phyloP scores from a whole-genome alignment of 306 rosid species.

The Cercis canadensis region DNA sequence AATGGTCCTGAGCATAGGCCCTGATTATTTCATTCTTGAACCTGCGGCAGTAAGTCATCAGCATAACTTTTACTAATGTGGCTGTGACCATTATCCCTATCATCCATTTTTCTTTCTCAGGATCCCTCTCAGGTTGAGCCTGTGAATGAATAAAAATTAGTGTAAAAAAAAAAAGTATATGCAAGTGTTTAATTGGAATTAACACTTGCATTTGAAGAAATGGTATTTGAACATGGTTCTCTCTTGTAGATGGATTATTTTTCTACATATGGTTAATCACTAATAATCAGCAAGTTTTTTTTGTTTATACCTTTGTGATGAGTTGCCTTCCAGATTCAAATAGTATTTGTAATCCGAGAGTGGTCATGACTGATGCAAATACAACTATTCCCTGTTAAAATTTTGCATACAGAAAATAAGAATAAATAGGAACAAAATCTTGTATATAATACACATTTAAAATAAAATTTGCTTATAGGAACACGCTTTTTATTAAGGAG shows the following conservation, averaged over 20 bases:
- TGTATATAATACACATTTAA: no score
- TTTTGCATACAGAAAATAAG: conserved; percentile 6
- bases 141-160: conserved; percentile 31
- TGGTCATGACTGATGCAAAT: conserved; percentile 91
- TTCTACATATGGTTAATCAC: no score
- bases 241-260: no score
- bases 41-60: conserved; percentile 79
- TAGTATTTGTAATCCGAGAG: conserved; percentile 88
- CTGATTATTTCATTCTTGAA: conserved; percentile 81
- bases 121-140: conserved; percentile 72
- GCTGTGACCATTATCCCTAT: conserved; percentile 84
- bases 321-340: conserved; percentile 79
- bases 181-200: no score
- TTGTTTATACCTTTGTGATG: conserved; percentile 57
- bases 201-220: no score
- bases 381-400: conserved; percentile 81
- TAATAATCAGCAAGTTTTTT: no score
- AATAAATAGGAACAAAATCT: no score
- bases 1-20: conserved; percentile 92
- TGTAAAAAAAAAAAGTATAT: no score
- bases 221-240: no score
- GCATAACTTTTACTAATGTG: conserved; percentile 58
- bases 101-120: conserved; percentile 83
- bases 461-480: no score
- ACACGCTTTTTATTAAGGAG: no score